Evolutionary conservation across 352 stramenopile species (phyloP), one percentile per base, ranked within the genome.

Genomic region (Globisporangium okanoganense): DNA sequence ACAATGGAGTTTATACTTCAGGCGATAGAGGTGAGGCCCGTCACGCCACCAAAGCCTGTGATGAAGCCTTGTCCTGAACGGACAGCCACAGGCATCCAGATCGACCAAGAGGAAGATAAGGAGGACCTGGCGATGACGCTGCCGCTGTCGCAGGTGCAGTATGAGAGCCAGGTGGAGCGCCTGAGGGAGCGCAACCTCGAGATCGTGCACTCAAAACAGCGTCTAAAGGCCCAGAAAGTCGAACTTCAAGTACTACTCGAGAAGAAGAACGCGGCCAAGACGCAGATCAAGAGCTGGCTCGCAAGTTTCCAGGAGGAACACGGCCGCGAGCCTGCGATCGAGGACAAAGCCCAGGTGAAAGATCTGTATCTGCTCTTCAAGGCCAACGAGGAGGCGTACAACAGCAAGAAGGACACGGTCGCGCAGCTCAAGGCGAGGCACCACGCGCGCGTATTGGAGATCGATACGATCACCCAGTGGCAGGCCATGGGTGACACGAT

Each of bases 301-400:
- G 53, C 65, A 8, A 69, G 70, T 3, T 94, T 94, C 36, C 71
- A 87, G 56, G 45, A 50, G 12, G 61, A 69, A 36, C 62, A 88
- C 51, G 64, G 67, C 0, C 71, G 79, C 0, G 82, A 91, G 0
- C 84, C 82, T 6, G 77, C 71, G 24, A 83, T 91, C n/a, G 74
- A 89, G n/a, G 84, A 94, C 43, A 92, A 94, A 51, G 72, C 82
- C 8, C 70, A 82, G 38, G 84, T 91, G 31, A 91, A 92, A 47
- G 79, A 89, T 22, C 62, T 88, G 35, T 94, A 94, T 43, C 24
- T 90, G 22, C 69, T 70, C 22, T 94, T 94, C 71, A 92, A 94
- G 63, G 69, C 72, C n/a, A 70, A 66, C 8, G 84, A 94, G 41
- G 79, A 82, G 2, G 69, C 66, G 16, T 86, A 73, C 50, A 84